A percentile compares a stretch with the other conserved stretches of the same genome.
Evolutionary conservation across 345 rosid species (phyloP).

Genomic region (Populus euphratica): DNA sequence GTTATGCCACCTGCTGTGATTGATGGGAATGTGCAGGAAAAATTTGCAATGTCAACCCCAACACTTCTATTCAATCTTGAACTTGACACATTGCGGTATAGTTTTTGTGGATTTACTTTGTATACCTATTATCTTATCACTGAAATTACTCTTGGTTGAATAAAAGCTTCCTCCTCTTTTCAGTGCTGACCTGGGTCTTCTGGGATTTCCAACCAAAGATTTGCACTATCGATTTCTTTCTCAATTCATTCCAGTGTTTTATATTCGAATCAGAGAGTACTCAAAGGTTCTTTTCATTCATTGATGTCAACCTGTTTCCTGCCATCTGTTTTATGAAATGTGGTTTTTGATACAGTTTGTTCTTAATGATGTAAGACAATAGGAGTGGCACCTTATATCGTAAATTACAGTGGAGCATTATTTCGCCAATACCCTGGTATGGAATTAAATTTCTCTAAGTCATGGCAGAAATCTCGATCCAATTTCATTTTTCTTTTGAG

Average conservation of each 20-base stretch:
- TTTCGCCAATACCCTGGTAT: conserved; percentile 93
- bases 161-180: conserved; percentile 25
- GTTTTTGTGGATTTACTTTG: conserved; percentile 13
- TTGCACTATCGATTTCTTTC: conserved; percentile 91
- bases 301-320: not conserved
- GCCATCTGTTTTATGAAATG: conserved; percentile 17
- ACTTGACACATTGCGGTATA: conserved; percentile 87
- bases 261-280: conserved; percentile 80
- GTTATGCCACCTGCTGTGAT: not conserved
- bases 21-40: conserved; percentile 56
- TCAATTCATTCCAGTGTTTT: conserved; percentile 77
- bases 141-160: conserved; percentile 11
- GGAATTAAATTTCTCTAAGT: not conserved
- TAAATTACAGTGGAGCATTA: conserved; percentile 87
- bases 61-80: conserved; percentile 87
- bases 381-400: conserved; percentile 75
- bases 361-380: conserved; percentile 65
- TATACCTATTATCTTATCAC: conserved; percentile 7
- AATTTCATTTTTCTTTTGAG: not conserved
- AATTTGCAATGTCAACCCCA: conserved; percentile 74
- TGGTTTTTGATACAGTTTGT: conserved; percentile 23
- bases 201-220: conserved; percentile 92
- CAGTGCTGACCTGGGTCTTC: conserved; percentile 92
- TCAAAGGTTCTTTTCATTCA: conserved; percentile 59
- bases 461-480: no score